Evolutionary conservation across 2,329 filamentous ascomycete species (phyloP).

Genomic region (Zymoseptoria passerinii): DNA sequence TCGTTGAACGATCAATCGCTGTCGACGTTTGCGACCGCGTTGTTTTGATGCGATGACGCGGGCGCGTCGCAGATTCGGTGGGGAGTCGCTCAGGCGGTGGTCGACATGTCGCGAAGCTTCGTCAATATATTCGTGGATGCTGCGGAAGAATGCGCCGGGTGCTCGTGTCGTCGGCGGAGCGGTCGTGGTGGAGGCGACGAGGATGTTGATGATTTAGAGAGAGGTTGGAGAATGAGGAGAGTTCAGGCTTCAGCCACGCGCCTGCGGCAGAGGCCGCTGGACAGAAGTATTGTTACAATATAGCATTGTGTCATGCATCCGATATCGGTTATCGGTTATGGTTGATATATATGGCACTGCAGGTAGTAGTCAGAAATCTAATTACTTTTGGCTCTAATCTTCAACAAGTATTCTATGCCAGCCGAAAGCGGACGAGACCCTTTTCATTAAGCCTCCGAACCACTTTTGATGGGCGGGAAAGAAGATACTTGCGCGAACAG

Average conservation of each 20-base stretch:
- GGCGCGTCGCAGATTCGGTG: slow-evolving; percentile 2
- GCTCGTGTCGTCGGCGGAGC: neutral
- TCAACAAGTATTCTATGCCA: no score
- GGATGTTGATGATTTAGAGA: neutral
- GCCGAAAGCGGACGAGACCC: no score
- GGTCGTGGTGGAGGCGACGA: neutral
- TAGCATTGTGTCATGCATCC: no score
- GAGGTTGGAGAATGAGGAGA: neutral
- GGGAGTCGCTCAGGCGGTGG: neutral
- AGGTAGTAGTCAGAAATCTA: no score
- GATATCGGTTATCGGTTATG: no score
- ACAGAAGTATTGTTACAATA: no score
- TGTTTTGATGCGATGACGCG: slow-evolving; percentile 14
- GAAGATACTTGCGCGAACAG: neutral
- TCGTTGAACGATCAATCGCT: neutral
- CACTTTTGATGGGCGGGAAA: neutral
- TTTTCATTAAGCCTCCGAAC: no score
- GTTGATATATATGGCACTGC: no score
- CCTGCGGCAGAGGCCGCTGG: no score
- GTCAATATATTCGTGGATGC: neutral
- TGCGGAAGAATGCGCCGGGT: neutral
- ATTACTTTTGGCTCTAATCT: no score
- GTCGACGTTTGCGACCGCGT: slow-evolving; percentile 15
- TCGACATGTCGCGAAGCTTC: neutral
- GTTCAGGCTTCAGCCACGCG: neutral